Evolutionary conservation across 345 rosid genomes (phyloP).

Genomic region (Combretum micranthum): DNA sequence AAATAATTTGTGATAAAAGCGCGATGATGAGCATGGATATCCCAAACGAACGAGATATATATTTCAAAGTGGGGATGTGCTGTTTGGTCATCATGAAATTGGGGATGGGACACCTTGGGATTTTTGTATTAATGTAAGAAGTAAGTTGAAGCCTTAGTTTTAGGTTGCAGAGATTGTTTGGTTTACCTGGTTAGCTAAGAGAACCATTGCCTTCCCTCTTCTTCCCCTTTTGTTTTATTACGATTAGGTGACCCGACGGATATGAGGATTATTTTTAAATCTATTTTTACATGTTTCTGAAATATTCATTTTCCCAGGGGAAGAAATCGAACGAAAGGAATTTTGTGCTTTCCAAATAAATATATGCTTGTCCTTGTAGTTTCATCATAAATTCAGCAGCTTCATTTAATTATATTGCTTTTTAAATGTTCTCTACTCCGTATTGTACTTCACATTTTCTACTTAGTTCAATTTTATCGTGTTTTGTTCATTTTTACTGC

Average conservation of each 20-base stretch:
- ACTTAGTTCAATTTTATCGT: no score
- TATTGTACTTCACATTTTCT: no score
- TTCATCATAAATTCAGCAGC: no score
- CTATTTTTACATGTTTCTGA: conserved; percentile 8
- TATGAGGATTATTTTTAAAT: background rate
- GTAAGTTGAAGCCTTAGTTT: conserved; percentile 40
- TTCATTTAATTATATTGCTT: no score
- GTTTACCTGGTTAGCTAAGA: conserved; percentile 29
- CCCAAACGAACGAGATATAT: conserved; percentile 17
- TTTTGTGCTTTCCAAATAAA: conserved; percentile 13
- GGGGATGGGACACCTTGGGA: conserved; percentile 28
- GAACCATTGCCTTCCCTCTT: conserved; percentile 14
- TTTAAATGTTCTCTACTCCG: no score
- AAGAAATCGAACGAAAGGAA: conserved; percentile 14
- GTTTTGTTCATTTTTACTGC: no score
- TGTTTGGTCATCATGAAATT: conserved; percentile 3
- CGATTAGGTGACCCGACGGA: conserved; percentile 3
- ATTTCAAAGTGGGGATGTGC: no score
- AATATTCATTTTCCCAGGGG: conserved; percentile 10
- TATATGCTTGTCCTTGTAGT: background rate
- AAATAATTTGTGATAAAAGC: background rate
- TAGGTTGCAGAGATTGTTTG: conserved; percentile 46
- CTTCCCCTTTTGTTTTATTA: conserved; percentile 3
- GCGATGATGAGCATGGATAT: no score
- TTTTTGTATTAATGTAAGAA: conserved; percentile 29